Percentiles rank a stretch among this genome's conserved stretches.
These are phyloP conservation scores for Ceratobasidium theobromae DNA, from an alignment of 1,284 basidiomycete genomes.

Conservation along the genomic window DNA sequence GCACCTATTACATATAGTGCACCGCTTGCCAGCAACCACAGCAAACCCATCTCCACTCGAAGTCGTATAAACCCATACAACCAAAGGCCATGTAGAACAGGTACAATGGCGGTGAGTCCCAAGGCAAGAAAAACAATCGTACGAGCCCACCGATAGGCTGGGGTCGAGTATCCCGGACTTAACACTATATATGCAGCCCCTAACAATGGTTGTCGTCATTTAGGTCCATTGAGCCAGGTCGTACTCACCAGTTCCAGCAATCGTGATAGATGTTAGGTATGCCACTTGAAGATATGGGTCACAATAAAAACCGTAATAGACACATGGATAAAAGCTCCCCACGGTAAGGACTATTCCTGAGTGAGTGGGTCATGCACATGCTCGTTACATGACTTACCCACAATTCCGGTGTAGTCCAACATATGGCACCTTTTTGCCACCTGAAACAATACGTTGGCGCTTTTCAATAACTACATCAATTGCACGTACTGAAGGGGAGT, in stretches of 20 bases:
- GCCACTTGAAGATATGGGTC: slow-evolving; percentile 53
- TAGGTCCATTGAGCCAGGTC: slow-evolving; percentile 34
- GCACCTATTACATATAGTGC: slow-evolving; percentile 74
- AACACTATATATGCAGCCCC: slow-evolving; percentile 77
- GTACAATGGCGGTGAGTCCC: slow-evolving; percentile 72
- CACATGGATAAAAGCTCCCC: slow-evolving; percentile 64
- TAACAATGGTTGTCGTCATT: slow-evolving; percentile 39
- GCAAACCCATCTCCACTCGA: slow-evolving; percentile 64
- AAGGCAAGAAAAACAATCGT: slow-evolving; percentile 80
- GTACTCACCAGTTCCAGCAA: slow-evolving; percentile 61
- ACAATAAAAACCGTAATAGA: slow-evolving; percentile 75
- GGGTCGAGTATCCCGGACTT: slow-evolving; percentile 74
- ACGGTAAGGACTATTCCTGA: slow-evolving; percentile 54
- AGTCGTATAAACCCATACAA: slow-evolving; percentile 60
- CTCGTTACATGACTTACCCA: slow-evolving; percentile 46
- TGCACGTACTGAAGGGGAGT: slow-evolving; percentile 67
- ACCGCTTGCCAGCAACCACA: slow-evolving; percentile 68
- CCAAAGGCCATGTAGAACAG: slow-evolving; percentile 65
- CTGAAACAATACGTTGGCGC: slow-evolving; percentile 26
- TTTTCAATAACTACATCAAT: slow-evolving; percentile 35
- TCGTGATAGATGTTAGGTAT: slow-evolving; percentile 57
- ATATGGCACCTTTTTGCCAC: slow-evolving; percentile 57
- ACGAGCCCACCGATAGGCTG: slow-evolving; percentile 73
- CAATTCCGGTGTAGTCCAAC: slow-evolving; percentile 73
- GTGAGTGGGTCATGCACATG: background rate